These are phyloP conservation scores for Gastrolobium bilobum DNA, from an alignment of 306 rosid genomes.

Conservation along the genomic window DNA sequence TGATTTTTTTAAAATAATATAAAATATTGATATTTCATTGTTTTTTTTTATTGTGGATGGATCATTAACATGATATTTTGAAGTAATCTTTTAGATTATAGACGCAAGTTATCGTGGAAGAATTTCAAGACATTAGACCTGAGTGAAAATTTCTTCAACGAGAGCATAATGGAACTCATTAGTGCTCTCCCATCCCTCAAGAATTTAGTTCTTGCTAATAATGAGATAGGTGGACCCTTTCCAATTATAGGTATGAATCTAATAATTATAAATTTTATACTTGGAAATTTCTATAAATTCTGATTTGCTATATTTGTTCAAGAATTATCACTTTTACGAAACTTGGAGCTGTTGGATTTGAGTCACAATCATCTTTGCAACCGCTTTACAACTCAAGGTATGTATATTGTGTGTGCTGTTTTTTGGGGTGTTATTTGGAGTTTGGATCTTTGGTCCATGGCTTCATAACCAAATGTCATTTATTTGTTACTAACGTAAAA, in stretches of 20 bases:
- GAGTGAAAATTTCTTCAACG: not conserved
- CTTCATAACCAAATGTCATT: too few relatives aligned
- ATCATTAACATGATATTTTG: too few relatives aligned
- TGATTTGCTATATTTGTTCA: not conserved
- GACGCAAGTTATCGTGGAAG: not conserved
- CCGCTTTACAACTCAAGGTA: too few relatives aligned
- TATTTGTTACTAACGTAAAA: too few relatives aligned
- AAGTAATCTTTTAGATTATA: not conserved
- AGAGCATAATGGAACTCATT: not conserved
- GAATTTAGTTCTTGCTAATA: not conserved
- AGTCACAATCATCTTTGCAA: not conserved
- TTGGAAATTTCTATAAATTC: not conserved
- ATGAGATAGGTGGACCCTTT: not conserved
- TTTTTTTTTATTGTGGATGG: too few relatives aligned
- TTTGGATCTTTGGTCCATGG: too few relatives aligned
- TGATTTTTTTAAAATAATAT: too few relatives aligned
- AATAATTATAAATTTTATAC: not conserved
- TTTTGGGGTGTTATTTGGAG: too few relatives aligned
- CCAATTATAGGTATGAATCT: not conserved
- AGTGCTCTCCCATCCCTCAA: not conserved
- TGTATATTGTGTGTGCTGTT: too few relatives aligned
- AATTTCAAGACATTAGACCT: not conserved
- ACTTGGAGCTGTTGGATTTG: conserved; percentile 21
- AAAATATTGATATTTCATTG: too few relatives aligned
- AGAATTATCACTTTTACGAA: conserved; percentile 14